phyloP scores from a whole-genome alignment of 2,329 filamentous ascomycete genomes.

The Exophiala phaeomuriformis region DNA sequence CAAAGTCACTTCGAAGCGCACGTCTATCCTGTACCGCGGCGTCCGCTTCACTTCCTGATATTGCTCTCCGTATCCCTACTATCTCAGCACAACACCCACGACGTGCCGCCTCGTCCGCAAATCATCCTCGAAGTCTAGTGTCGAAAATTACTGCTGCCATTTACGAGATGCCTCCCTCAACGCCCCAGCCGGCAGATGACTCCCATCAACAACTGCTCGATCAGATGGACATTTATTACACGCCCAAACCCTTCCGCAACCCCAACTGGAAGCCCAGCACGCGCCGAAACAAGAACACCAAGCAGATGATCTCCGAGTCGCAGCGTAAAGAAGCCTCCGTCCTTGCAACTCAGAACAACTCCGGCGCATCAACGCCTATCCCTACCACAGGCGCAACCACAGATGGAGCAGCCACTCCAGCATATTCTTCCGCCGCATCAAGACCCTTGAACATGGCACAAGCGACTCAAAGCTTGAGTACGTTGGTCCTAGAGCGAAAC shows the following conservation, averaged over 20 bases:
- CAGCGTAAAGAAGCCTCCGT: constrained; percentile 83
- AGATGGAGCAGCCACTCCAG: constrained; percentile 37
- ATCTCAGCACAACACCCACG: no score
- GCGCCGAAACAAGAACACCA: constrained; percentile 97
- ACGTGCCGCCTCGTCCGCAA: neutral
- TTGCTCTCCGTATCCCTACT: no score
- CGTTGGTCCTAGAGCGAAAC: constrained; percentile 81
- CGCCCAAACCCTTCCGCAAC: constrained; percentile 85
- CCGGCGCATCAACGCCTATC: constrained; percentile 65
- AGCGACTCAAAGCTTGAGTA: constrained; percentile 76
- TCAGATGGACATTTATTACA: constrained; percentile 79
- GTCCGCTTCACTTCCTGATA: no score
- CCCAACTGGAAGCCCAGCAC: constrained; percentile 83
- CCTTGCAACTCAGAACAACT: constrained; percentile 73
- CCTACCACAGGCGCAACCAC: constrained; percentile 33
- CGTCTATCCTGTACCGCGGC: no score
- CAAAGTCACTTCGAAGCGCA: no score
- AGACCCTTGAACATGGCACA: constrained; percentile 71
- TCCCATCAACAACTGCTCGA: constrained; percentile 82
- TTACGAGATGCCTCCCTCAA: constrained; percentile 50
- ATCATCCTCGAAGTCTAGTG: neutral
- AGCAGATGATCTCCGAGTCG: constrained; percentile 86
- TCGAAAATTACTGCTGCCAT: neutral
- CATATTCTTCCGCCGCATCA: constrained; percentile 29
- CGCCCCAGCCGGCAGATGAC: constrained; percentile 57